Evolutionary conservation across 2,329 filamentous ascomycete species (phyloP), one percentile per base, ranked within the genome.

Genomic region (Colletotrichum plurivorum): DNA sequence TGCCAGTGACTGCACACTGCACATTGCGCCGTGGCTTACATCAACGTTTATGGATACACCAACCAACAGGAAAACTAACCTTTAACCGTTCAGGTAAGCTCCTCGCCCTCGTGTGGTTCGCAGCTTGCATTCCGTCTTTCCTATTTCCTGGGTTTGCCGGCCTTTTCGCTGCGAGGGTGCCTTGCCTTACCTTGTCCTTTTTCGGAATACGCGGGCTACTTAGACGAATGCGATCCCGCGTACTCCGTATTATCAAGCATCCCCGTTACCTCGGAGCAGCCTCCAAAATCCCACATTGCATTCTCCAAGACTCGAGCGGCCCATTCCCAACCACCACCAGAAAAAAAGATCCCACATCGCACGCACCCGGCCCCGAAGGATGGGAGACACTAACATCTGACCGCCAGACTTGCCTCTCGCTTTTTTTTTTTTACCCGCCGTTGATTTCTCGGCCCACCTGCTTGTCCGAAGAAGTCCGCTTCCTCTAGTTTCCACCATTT

Each of bases 281-380:
- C 22, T 25, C 22, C 22, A 25, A 53, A 41, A 36, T 20, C 27
- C 27, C 57, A 36, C 48, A 13, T 52, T 45, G 45, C 16, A 25
- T 25, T 8, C 6, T 15, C 48, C 48, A 51, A 20, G 20, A 13
- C 27, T 31, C 31, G 3, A 36, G 31, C 43, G 58, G 20, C 20
- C 51, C 51, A 49, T 54, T 57, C 55, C 63, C 67, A 69, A 69
- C 62, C 67, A 61, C 67, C 67, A 59, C 51, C 25, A 55, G 60
- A 49, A 57, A 48, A 20, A 48, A 48, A 18, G 18, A 48, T 18
- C 9, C 45, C 45, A 48, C 45, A 48, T 18, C 52, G n/a, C 51
- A 18, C 18, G 18, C 48, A 36, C 49, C 22, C 54, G 36, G 31
- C 31, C 31, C 31, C 31, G 31, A 36, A 36, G 31, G 31, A 36